Base-by-base conservation (phyloP, 2,329 filamentous ascomycete genomes). In the Phyllosticta citrichinensis region DNA sequence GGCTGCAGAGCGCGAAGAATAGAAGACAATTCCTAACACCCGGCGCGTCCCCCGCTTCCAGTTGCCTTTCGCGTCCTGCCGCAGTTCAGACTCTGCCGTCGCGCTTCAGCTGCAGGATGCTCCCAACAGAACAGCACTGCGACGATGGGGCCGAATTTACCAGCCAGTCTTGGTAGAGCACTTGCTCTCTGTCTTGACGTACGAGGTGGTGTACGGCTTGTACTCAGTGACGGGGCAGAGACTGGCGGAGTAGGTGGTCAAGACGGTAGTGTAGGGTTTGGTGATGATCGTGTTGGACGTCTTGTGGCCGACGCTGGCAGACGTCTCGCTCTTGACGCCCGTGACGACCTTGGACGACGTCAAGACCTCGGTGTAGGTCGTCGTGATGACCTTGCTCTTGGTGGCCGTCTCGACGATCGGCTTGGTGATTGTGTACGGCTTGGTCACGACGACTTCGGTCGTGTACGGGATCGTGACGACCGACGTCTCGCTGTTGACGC, bases 131-230 rank as follows among this genome's bases (percentile, higher is more conserved):
- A 19, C 20, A 25, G 19, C 2, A 11, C 33, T 30, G 25, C 57
- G 52, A 59, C 19, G 22, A 22, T 22, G 51, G 47, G 17, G 2
- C 35, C 53, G 20, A 47, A 40, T 27, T 57, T 61, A 61, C 19
- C 25, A 61, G 25, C 53, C 52, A n/a, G 54, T 57, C 55, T 65
- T 64, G 40, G 67, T 68, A 12, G 60, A 56, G 65, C 68, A 70
- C 11, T 63, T 54, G 0, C 63, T 64, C 56, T 64, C 66, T 1
- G 66, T 68, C 53, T 66, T 65, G n/a, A 65, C 63, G 3, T 54
- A 40, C 1, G 63, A 60, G 22, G 64, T 64, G 2, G 68, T 70
- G 40, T 58, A 65, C 0, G 67, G 66, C 12, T 65, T 62, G 17
- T 63, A 65, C 2, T 56, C 63, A 11, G 66, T 69, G 52, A 66